A percentile compares a stretch with the other conserved stretches of the same genome.
phyloP scores from a whole-genome alignment of 2,329 filamentous ascomycete genomes.

The Xylaria sp. region DNA sequence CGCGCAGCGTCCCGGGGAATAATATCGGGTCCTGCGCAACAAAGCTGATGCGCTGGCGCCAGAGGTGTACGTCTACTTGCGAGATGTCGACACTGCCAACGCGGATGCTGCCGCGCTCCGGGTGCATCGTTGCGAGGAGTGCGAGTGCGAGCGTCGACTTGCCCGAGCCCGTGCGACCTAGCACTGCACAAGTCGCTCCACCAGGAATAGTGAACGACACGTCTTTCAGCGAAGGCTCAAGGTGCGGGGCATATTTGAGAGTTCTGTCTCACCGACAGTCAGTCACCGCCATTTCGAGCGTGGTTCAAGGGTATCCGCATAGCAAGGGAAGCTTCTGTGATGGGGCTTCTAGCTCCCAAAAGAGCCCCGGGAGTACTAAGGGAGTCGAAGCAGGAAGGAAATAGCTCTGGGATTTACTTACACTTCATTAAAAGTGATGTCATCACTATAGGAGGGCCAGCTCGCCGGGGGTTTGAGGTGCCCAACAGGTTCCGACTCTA shows the following conservation, averaged over 20 bases:
- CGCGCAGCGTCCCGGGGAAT: conserved; percentile 62
- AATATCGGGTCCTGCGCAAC: conserved; percentile 69
- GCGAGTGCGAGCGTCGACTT: conserved; percentile 77
- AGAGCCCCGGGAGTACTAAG: no score
- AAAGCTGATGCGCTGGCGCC: conserved; percentile 64
- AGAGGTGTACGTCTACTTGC: conserved; percentile 57
- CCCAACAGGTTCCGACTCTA: conserved; percentile 76
- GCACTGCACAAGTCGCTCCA: conserved; percentile 67
- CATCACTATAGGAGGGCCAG: conserved; percentile 76
- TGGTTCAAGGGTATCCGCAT: not conserved
- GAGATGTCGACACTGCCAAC: conserved; percentile 62
- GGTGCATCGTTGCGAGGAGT: conserved; percentile 61
- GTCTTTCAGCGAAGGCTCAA: conserved; percentile 73
- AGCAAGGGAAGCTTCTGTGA: not conserved
- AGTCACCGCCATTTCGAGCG: not conserved
- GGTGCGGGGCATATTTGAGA: conserved; percentile 77
- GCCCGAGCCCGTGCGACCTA: conserved; percentile 84
- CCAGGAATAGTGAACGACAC: conserved; percentile 75
- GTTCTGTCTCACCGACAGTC: conserved; percentile 46
- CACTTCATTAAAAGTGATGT: conserved; percentile 77
- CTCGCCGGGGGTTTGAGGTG: conserved; percentile 70
- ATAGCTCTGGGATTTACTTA: not conserved
- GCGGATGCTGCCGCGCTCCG: conserved; percentile 55
- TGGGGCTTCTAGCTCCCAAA: not conserved
- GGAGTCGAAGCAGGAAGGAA: not conserved